Conservation (phyloP, 176 grass and related monocot genomes). For the Bothriochloa decipiens region DNA sequence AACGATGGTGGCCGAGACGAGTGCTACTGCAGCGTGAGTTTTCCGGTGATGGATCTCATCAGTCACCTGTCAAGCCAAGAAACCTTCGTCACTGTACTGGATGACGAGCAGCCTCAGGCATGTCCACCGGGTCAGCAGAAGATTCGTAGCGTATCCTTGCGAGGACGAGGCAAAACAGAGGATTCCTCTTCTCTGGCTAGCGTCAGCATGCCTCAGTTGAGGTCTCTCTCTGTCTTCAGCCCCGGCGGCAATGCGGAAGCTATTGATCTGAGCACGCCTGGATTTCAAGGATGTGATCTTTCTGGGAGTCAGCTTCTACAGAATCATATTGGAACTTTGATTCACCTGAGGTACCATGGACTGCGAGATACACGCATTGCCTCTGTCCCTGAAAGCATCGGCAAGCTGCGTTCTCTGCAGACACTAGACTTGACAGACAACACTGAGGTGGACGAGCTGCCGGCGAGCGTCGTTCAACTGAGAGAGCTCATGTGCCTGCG, state of each 20-base stretch:
- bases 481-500: background rate
- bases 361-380: background rate
- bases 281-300: slow-evolving; percentile 7
- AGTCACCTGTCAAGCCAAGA: slow-evolving; percentile 8
- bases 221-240: slow-evolving; percentile 5
- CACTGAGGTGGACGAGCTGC: background rate
- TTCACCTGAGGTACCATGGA: slow-evolving; percentile 17
- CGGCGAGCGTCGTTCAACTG: background rate
- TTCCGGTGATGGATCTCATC: slow-evolving; percentile 20
- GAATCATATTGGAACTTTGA: background rate
- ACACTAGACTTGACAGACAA: background rate
- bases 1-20: background rate
- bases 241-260: background rate
- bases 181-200: background rate
- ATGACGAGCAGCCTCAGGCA: background rate
- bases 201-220: background rate
- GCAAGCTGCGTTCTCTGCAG: slow-evolving; percentile 2
- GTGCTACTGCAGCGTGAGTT: slow-evolving; percentile 10
- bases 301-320: background rate
- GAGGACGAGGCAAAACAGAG: background rate
- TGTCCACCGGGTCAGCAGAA: background rate
- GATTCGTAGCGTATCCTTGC: background rate
- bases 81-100: background rate
- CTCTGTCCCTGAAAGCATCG: background rate
- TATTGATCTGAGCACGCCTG: background rate